Evolutionary conservation across 805 yeast genomes (phyloP), one percentile per base, ranked within the genome.

Genomic region (Wickerhamiella cacticola): DNA sequence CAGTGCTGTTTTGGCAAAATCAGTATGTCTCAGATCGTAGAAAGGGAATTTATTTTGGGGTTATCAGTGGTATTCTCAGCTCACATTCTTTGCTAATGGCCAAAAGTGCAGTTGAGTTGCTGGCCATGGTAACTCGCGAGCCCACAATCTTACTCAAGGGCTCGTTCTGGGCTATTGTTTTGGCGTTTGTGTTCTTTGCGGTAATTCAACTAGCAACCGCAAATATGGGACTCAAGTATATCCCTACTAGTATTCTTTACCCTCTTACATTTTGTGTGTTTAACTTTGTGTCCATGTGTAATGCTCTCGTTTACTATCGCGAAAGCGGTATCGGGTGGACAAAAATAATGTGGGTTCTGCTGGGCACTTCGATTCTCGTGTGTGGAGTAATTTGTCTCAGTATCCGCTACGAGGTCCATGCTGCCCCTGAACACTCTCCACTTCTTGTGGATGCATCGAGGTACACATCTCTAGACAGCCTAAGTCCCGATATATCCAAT

Each of bases 1-100:
- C 55, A 1, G 15, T 54, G 1, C 23, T 46, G 18, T 29, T 28
- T 7, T 51, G 1, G 28, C 44, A n/a, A 35, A 53, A 19, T 26
- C 5, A n/a, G 9, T 40, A 19, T 19, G 23, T 24, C 7, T 19
- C 40, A 18, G 31, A 15, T 7, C 22, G 41, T 13, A n/a, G 28
- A 6, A n/a, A 36, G 53, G 95, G 95, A 1, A 59, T 76, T 4
- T 60, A 74, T 10, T 81, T 70, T 60, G 95, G 95, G 1, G 57
- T 76, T 16, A 67, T 78, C 3, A 76, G 86, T 41, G 95, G 95
- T 2, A 75, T 79, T 0, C 67, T 86, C 41, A 82, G 94, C 0
- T 95, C 95, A 0, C 94, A 84, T 59, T 82, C 95, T 1, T 71
- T 87, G 44, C 69, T 87, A 49, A 71, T 85, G 63, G 95, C 95